Conservation (phyloP, 768 basidiomycete genomes). For the Myochromella boudieri region DNA sequence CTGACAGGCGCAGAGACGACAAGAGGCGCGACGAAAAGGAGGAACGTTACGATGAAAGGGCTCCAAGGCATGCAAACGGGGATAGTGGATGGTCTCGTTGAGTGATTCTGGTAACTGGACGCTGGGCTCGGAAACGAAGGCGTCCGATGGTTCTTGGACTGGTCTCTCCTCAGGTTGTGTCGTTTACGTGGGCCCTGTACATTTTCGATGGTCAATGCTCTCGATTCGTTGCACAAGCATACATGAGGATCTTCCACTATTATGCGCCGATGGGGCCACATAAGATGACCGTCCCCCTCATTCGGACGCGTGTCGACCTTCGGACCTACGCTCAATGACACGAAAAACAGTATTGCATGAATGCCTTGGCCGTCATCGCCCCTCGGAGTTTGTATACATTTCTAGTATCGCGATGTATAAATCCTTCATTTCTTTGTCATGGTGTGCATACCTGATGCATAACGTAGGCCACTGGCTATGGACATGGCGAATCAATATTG, state of each 20-base stretch:
- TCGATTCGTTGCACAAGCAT: slow-evolving; percentile 35
- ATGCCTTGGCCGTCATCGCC: too few relatives aligned
- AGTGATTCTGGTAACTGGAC: slow-evolving; percentile 38
- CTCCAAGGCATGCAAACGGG: slow-evolving; percentile 71
- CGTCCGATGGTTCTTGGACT: slow-evolving; percentile 47
- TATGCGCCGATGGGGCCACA: not conserved
- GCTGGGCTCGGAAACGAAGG: slow-evolving; percentile 35
- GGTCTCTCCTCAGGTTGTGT: slow-evolving; percentile 45
- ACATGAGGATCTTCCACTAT: slow-evolving; percentile 25
- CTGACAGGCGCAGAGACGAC: slow-evolving; percentile 68
- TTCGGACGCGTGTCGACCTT: not conserved
- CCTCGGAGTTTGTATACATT: too few relatives aligned
- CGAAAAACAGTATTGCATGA: too few relatives aligned
- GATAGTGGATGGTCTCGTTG: slow-evolving; percentile 78
- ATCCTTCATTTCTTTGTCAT: too few relatives aligned
- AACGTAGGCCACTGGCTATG: too few relatives aligned
- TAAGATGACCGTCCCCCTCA: slow-evolving; percentile 5
- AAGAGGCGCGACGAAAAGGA: slow-evolving; percentile 84
- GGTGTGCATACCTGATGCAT: too few relatives aligned
- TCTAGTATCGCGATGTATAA: too few relatives aligned
- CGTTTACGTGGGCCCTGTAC: slow-evolving; percentile 58
- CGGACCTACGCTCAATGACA: too few relatives aligned
- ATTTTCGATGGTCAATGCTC: slow-evolving; percentile 42
- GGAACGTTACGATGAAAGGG: slow-evolving; percentile 76
- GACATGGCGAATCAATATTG: too few relatives aligned